Evolutionary conservation across 768 basidiomycete species (phyloP), one percentile per base, ranked within the genome.

Genomic region (Rhodotorula taiwanensis): DNA sequence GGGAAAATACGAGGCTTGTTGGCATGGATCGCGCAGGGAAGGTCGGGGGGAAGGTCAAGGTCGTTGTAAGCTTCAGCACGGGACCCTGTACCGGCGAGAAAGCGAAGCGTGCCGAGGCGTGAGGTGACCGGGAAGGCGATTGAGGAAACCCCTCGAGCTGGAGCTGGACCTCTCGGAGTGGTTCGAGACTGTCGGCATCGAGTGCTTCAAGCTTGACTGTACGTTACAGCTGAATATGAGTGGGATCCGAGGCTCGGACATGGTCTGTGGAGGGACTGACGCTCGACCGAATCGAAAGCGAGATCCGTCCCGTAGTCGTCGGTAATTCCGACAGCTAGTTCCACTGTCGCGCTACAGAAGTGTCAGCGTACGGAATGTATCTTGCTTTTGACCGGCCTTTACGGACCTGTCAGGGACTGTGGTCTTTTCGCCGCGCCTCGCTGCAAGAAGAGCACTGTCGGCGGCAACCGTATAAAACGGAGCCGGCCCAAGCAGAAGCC

Each of bases 301-400:
- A 63, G 34, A 31, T 66, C 52, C 6, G 52, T 42, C 2, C 69
- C 69, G n/a, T 70, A 70, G 45, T 70, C 69, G 30, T 70, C 69
- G 28, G 60, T 62, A 1, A 63, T 36, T 2, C 55, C 69, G 20
- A 66, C 36, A 0, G 61, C 64, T 3, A 70, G 36, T n/a, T 60
- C 64, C 41, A 70, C 69, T 66, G 48, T 21, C 10, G 27, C 21
- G 16, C 5, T 9, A 16, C 15, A 13, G 36, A 9, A 16, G 36
- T 16, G 36, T 39, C 36, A 39, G 36, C 16, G 36, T n/a, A 39
- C 36, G 16, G 36, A 39, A 39, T 9, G 10, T 39, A 9, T 16
- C 16, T 9, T 39, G 36, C 36, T 39, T 9, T 39, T n/a, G 10
- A 3, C 4, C 6, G 3, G 7, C 18, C 21, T 23, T 1, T 16